Base-by-base conservation (phyloP, 495 filamentous ascomycete genomes). In the Parmelia sp. region DNA sequence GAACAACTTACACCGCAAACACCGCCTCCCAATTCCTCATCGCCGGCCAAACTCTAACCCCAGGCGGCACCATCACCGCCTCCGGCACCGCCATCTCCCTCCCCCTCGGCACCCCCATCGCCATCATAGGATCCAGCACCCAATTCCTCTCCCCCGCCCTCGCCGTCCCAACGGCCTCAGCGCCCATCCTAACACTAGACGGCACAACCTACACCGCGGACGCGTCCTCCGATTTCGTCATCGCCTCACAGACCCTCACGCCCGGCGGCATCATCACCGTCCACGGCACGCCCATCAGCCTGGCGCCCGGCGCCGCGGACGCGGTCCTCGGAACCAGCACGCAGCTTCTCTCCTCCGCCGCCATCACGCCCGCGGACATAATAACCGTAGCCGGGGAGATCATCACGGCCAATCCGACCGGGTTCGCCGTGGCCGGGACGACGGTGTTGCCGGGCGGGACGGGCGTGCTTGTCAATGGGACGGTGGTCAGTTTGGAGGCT, bases 231-330 rank as follows among this genome's bases (percentile, higher is more conserved):
- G 42, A 63, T 4, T 68, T 66, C 59, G 42, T 68, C 58, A 59
- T 68, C 42, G 59, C 19, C 0, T 65, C 64, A 9, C 39, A 68
- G 25, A 68, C 66, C 0, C 60, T 62, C 31, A 62, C 58, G 29
- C 58, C 58, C 21, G 58, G 40, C 27, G 40, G 40, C 9, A 47
- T 39, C n/a, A 61, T 61, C 33, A 61, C 58, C 14, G 31, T 57
- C 14, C 57, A 56, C 9, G 66, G 63, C 6, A 68, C 53, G 0
- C 58, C 63, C 19, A 62, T 68, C 33, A 55, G 64, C 1, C 31
- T 60, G n/a, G 68, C 53, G 10, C 42, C 57, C 2, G 56, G 49
- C 10, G 62, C 51, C 27, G 44, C 45, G 1, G 35, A 60, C 19
- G 58, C 31, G 5, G 49, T 69, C 25, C 47, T 69, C 17, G 65